Base-by-base conservation (phyloP, 805 yeast species). In the Scheffersomyces ergatensis region DNA sequence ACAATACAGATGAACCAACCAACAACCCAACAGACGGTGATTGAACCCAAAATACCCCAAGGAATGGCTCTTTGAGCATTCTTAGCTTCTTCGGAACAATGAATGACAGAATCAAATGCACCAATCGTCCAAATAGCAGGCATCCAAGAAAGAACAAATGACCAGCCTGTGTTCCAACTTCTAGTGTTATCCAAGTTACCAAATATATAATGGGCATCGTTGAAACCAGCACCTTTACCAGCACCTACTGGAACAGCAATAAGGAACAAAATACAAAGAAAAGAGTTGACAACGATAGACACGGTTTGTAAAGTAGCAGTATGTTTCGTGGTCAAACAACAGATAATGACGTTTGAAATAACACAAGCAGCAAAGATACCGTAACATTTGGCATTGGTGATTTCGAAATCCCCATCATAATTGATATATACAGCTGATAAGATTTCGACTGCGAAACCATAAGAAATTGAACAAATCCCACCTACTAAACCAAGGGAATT, bases 101-200 rank as follows among this genome's bases (percentile, higher is more conserved):
- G 89, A 37, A 83, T 80, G 51, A 83, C 79, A 6, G 85, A 76
- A 57, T 83, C 89, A 57, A 82, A 83, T 0, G 85, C 80, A 19
- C 85, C 85, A 55, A 83, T 82, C 15, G 87, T 81, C 89, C 90
- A 84, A 43, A 82, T 75, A 1, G 82, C 80, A 0, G 88, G 82
- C 78, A 80, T 73, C 72, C 80, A 77, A 12, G 75, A 68, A 31
- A 74, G 74, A 48, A 80, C 58, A 57, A 68, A 76, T 34, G 78
- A 73, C 62, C 63, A 59, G 6, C 58, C 59, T 15, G 43, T 5
- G 12, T 15, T 68, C 82, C 85, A 83, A 26, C 69, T 73, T 26
- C 80, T 65, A 37, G 58, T 59, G 53, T 80, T 80, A 20, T 72
- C 63, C 39, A 72, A 69, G 32, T 72, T 58, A 23, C 80, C 80